Evolutionary conservation across 192 early-diverging fungal genomes (phyloP), one percentile per base, ranked within the genome.

Genomic region (Coemansia aciculifera): DNA sequence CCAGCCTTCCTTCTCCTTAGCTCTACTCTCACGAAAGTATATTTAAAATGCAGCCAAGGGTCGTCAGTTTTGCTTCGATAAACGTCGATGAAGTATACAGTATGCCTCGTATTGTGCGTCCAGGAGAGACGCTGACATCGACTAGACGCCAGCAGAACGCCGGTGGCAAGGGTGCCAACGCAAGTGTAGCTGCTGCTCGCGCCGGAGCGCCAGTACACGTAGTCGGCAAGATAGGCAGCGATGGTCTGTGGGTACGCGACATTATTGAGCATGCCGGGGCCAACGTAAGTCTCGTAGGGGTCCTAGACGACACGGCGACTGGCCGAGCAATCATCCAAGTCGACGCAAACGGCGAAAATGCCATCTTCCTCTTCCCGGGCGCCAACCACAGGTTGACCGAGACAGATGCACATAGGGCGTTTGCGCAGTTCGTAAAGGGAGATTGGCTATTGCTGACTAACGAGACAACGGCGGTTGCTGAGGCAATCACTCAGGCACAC

Each of bases 261-360:
- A 49, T 88, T 21, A 86, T 98, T 79, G 63, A 72, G 37, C 52
- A 75, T 5, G 67, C 84, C 24, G 89, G 89, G 15, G 92, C 95
- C 10, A 82, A 95, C 68, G 89, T 87, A 13, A 66, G 79, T 2
- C 79, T 85, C 46, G 75, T 95, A 11, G 64, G 70, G 4, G 71
- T 90, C 0, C 72, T 88, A 12, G 72, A 80, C n/a, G 72, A 85
- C 23, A 65, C 83, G 66, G 86, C 84, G 6, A 94, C 90, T 1
- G 95, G 95, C 21, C 84, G 91, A 11, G 95, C 94, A 10, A 86
- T 96, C 27, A 95, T 96, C 59, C 94, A 98, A 80, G 85, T 94
- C 11, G 90, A 88, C 43, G 51, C 67, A 17, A 70, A 72, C 34
- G 89, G 89, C 40, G 95, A 98, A 59, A 98, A 98, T 73, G 85